These are phyloP conservation scores for Teunomyces gatunensis DNA, from an alignment of 805 yeast genomes.

Conservation along the genomic window DNA sequence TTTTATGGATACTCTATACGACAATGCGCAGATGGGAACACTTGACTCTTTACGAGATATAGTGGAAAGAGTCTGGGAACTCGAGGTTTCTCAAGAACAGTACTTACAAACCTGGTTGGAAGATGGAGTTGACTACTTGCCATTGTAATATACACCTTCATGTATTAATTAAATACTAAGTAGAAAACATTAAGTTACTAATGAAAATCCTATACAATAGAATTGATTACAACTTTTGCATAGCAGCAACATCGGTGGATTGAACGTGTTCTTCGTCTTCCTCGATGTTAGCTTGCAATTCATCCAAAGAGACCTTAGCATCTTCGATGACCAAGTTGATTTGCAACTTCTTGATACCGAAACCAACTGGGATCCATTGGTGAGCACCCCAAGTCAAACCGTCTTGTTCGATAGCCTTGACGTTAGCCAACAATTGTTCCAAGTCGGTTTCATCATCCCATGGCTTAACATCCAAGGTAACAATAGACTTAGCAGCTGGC, in stretches of 20 bases:
- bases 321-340: conserved; percentile 98
- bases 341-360: conserved; percentile 99
- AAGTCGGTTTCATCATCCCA: conserved; percentile 99
- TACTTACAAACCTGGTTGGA: conserved; percentile 48
- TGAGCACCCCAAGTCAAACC: conserved; percentile 99
- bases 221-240: conserved; percentile 80
- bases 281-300: conserved; percentile 71
- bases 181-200: conserved; percentile 5
- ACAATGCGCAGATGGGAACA: conserved; percentile 55
- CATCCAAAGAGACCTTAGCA: conserved; percentile 90
- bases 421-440: conserved; percentile 82
- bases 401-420: conserved; percentile 79
- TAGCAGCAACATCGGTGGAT: conserved; percentile 98
- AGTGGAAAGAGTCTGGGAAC: conserved; percentile 47
- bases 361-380: conserved; percentile 96
- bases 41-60: conserved; percentile 41
- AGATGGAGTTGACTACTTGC: conserved; percentile 51
- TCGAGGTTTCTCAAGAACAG: conserved; percentile 42
- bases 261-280: conserved; percentile 99
- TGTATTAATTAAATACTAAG: conserved; percentile 9
- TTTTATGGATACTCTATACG: conserved; percentile 43
- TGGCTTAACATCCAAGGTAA: conserved; percentile 97
- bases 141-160: conserved; percentile 19
- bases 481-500: conserved; percentile 97
- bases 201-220: conserved; percentile 21